Percentiles rank a stretch among this genome's conserved stretches.
Evolutionary conservation across 129 eudicot species (phyloP).

Genomic region (carrot (Daucus carota)): DNA sequence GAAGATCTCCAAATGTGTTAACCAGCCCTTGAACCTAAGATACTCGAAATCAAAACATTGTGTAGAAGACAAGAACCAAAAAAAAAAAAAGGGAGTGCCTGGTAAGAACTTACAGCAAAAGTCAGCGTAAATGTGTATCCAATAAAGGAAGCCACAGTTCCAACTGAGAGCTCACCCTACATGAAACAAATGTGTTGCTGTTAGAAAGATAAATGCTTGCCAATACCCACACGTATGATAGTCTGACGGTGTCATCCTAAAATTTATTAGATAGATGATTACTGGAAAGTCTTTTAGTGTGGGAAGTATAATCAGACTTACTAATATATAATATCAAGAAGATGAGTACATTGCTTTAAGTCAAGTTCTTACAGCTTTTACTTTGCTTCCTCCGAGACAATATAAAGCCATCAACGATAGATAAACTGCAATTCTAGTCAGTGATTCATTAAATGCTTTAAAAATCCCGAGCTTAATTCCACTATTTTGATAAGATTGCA

Average conservation of each 20-base stretch:
- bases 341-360: not conserved
- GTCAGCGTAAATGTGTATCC: slow-evolving; percentile 95
- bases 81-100: slow-evolving; percentile 16
- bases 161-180: slow-evolving; percentile 95
- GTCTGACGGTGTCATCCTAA: not conserved
- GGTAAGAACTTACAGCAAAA: slow-evolving; percentile 72
- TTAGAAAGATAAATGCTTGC: not conserved
- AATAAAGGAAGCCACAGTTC: slow-evolving; percentile 89
- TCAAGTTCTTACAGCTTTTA: slow-evolving; percentile 66
- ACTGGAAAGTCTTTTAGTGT: not conserved
- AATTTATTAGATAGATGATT: not conserved
- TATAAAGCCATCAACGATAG: slow-evolving; percentile 80
- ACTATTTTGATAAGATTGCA: slow-evolving; percentile 60
- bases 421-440: slow-evolving; percentile 92
- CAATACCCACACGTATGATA: too few relatives aligned
- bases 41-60: not conserved
- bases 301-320: too few relatives aligned
- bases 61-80: slow-evolving; percentile 12
- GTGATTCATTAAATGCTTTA: slow-evolving; percentile 79
- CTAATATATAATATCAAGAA: not conserved
- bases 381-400: slow-evolving; percentile 94
- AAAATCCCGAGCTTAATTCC: slow-evolving; percentile 80
- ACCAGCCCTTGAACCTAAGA: slow-evolving; percentile 95
- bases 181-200: not conserved
- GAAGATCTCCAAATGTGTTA: slow-evolving; percentile 90